phyloP scores from a whole-genome alignment of 495 filamentous ascomycete species.

The Talaromyces nanjingensis region DNA sequence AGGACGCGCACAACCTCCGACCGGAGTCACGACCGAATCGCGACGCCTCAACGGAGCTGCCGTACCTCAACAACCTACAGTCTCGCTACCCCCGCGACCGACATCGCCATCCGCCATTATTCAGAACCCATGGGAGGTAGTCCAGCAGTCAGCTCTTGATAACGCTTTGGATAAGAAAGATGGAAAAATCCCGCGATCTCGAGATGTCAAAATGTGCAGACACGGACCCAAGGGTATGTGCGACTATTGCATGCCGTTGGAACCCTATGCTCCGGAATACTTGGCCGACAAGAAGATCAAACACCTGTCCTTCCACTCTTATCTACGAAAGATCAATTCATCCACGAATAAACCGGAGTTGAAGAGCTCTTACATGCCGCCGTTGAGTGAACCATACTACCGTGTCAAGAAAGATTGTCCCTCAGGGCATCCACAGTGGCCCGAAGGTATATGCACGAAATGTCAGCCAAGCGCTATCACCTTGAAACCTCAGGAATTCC shows the following conservation, averaged over 20 bases:
- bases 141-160: slow-evolving; percentile 80
- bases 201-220: slow-evolving; percentile 83
- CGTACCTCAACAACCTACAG: slow-evolving; percentile 59
- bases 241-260: slow-evolving; percentile 97
- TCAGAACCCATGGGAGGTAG: slow-evolving; percentile 89
- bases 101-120: slow-evolving; percentile 53
- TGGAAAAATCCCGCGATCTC: slow-evolving; percentile 79
- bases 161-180: slow-evolving; percentile 78
- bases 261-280: slow-evolving; percentile 84
- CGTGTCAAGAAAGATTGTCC: slow-evolving; percentile 84
- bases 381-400: slow-evolving; percentile 88
- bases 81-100: slow-evolving; percentile 52
- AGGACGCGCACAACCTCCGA: slow-evolving; percentile 25
- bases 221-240: slow-evolving; percentile 98
- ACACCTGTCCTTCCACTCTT: slow-evolving; percentile 91
- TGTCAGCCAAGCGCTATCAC: slow-evolving; percentile 98
- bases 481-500: slow-evolving; percentile 84
- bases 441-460: slow-evolving; percentile 97
- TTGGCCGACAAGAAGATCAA: slow-evolving; percentile 96
- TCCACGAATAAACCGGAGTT: slow-evolving; percentile 93
- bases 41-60: slow-evolving; percentile 69
- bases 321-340: slow-evolving; percentile 89
- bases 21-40: slow-evolving; percentile 39
- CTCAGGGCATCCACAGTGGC: slow-evolving; percentile 87
- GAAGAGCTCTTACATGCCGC: slow-evolving; percentile 89